phyloP scores from a whole-genome alignment of 345 rosid species.

The Salix exigua region DNA sequence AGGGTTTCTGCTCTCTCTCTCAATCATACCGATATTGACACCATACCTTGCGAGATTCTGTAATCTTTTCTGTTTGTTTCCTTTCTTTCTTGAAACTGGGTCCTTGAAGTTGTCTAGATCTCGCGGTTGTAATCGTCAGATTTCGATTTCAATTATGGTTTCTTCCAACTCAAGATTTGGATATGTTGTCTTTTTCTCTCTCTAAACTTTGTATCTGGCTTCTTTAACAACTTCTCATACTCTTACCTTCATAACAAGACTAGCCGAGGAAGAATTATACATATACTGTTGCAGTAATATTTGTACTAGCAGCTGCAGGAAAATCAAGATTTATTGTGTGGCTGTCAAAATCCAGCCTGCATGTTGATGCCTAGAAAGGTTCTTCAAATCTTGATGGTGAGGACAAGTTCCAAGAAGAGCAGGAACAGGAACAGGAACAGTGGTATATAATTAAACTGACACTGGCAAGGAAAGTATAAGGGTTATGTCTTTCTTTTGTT shows the following conservation, averaged over 20 bases:
- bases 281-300: neutral
- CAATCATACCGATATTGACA: slow-evolving; percentile 10
- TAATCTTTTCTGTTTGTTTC: slow-evolving; percentile 16
- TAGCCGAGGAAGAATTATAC: neutral
- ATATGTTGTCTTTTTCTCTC: neutral
- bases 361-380: neutral
- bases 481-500: slow-evolving; percentile 11
- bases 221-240: neutral
- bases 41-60: slow-evolving; percentile 29
- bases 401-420: neutral
- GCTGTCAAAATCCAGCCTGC: neutral
- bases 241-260: neutral
- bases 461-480: neutral
- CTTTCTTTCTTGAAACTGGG: neutral
- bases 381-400: neutral
- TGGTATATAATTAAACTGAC: neutral
- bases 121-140: slow-evolving; percentile 12
- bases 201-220: neutral
- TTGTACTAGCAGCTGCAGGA: neutral
- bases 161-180: slow-evolving; percentile 9
- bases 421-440: neutral
- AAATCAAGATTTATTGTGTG: neutral
- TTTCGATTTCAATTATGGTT: slow-evolving; percentile 21
- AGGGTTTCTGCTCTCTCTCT: slow-evolving; percentile 9
- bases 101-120: slow-evolving; percentile 17